phyloP scores from a whole-genome alignment of 73 alveolate species.

The Paramecium tetraurelia region DNA sequence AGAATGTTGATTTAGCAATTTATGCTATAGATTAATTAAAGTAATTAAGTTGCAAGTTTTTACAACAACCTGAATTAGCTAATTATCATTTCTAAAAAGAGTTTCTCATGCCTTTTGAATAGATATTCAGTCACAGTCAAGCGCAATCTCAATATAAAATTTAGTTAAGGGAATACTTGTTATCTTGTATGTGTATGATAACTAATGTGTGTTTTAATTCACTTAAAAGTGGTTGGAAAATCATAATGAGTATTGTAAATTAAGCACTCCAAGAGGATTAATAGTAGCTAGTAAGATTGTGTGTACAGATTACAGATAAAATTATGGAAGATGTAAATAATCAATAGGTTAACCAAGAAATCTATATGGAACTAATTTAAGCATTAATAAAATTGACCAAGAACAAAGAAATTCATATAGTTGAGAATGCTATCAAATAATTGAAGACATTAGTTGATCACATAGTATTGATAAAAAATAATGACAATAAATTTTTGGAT shows the following conservation, averaged over 20 bases:
- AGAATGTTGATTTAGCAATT: conserved; percentile 67
- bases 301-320: conserved; percentile 53
- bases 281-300: not conserved
- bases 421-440: conserved; percentile 10
- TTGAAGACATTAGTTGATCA: conserved; percentile 6
- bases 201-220: conserved; percentile 6
- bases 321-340: conserved; percentile 46
- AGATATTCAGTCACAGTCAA: conserved; percentile 50
- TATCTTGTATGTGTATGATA: conserved; percentile 56
- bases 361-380: conserved; percentile 51
- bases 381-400: conserved; percentile 61
- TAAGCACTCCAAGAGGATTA: conserved; percentile 55
- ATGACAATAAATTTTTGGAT: conserved; percentile 6
- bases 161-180: conserved; percentile 47
- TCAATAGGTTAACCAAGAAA: conserved; percentile 3
- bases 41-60: conserved; percentile 78
- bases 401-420: conserved; percentile 34
- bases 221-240: conserved; percentile 61
- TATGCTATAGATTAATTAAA: conserved; percentile 83
- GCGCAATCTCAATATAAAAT: conserved; percentile 8
- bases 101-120: conserved; percentile 82
- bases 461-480: conserved; percentile 7
- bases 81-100: conserved; percentile 78
- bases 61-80: conserved; percentile 69
- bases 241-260: conserved; percentile 56